Evolutionary conservation across 2,329 filamentous ascomycete species (phyloP).

Genomic region (Ceratocystis smalleyi): DNA sequence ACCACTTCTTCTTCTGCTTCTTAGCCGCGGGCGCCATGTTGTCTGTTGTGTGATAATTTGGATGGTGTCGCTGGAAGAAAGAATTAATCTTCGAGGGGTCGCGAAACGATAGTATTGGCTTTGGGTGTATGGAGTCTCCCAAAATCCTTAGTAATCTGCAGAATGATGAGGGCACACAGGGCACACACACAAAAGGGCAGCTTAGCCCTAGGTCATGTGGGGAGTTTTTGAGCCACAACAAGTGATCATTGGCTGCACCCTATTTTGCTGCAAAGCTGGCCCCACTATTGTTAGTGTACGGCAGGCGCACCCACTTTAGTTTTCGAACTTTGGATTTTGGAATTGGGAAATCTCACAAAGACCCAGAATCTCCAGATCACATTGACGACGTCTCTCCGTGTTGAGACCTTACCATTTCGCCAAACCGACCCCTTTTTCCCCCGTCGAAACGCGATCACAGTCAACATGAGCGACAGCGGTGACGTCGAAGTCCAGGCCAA

Average conservation of each 20-base stretch:
- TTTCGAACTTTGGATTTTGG: constrained; percentile 17
- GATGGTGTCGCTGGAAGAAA: constrained; percentile 17
- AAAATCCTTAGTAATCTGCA: constrained; percentile 15
- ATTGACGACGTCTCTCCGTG: constrained; percentile 17
- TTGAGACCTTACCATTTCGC: constrained; percentile 23
- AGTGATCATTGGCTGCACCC: constrained; percentile 25
- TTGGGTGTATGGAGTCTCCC: constrained; percentile 13
- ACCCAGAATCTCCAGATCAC: constrained; percentile 16
- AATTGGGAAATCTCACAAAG: constrained; percentile 16
- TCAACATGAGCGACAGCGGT: constrained; percentile 79
- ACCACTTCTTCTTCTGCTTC: constrained; percentile 40
- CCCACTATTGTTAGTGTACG: constrained; percentile 15
- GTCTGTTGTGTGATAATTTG: constrained; percentile 24
- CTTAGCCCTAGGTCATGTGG: constrained; percentile 27
- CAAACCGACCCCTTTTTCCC: constrained; percentile 21
- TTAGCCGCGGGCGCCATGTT: constrained; percentile 35
- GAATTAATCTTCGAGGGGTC: constrained; percentile 15
- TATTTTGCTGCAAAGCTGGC: constrained; percentile 27
- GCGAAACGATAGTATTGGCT: constrained; percentile 17
- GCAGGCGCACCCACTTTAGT: constrained; percentile 17
- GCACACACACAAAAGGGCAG: constrained; percentile 25
- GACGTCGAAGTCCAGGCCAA: constrained; percentile 81
- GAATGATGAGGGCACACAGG: constrained; percentile 17
- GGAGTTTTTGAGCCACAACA: constrained; percentile 22
- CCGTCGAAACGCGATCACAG: constrained; percentile 17